Percentiles rank a stretch among this genome's conserved stretches.
phyloP scores from a whole-genome alignment of 1,284 basidiomycete genomes.

The Cryptococcus jaspeensis region DNA sequence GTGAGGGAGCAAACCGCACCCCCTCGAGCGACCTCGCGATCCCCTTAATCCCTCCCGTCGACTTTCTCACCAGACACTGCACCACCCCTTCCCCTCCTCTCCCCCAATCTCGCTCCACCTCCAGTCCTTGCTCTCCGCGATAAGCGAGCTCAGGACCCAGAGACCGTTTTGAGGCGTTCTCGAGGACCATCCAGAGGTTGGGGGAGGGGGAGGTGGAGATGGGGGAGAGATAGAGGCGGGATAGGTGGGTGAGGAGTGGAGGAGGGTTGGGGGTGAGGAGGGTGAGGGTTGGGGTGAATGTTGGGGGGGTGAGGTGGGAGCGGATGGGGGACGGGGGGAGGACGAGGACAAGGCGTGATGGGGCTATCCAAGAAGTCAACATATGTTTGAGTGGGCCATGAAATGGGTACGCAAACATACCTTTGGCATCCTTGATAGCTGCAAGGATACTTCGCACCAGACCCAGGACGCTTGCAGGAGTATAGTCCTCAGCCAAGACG shows the following conservation, averaged over 20 bases:
- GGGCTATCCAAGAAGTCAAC: constrained; percentile 47
- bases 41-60: constrained; percentile 48
- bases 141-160: constrained; percentile 27
- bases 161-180: constrained; percentile 25
- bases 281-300: constrained; percentile 65
- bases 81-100: constrained; percentile 22
- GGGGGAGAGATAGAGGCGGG: constrained; percentile 68
- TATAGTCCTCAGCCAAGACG: constrained; percentile 42
- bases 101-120: constrained; percentile 6
- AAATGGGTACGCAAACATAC: constrained; percentile 10
- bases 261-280: constrained; percentile 68
- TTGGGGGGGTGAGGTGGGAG: constrained; percentile 60
- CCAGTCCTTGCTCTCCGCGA: constrained; percentile 17
- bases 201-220: constrained; percentile 46
- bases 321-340: constrained; percentile 58
- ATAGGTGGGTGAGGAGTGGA: constrained; percentile 62
- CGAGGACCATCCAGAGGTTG: constrained; percentile 38
- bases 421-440: constrained; percentile 20
- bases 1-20: neutral
- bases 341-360: constrained; percentile 68
- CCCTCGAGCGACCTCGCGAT: constrained; percentile 39
- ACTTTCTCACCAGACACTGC: constrained; percentile 42
- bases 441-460: constrained; percentile 32
- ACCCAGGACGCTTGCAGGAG: constrained; percentile 15
- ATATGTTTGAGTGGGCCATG: neutral